phyloP scores from a whole-genome alignment of 768 basidiomycete species.

The Suillus sp. region DNA sequence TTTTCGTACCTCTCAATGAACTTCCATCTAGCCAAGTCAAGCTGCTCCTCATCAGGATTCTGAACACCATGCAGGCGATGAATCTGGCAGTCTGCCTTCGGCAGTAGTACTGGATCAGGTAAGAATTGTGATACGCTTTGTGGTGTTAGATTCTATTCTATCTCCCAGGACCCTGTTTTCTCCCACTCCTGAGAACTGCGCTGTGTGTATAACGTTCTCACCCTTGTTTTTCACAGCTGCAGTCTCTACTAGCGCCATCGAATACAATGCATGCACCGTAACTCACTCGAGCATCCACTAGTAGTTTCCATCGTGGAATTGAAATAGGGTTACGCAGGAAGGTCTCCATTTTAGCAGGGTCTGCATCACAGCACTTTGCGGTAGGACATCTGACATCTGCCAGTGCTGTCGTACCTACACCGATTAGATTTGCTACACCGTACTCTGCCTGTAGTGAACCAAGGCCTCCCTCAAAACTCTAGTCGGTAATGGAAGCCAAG shows the following conservation, averaged over 20 bases:
- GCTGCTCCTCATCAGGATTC: slow-evolving; percentile 26
- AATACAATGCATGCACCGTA: slow-evolving; percentile 14
- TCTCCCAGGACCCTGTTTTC: neutral
- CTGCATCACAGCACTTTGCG: neutral
- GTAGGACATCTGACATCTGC: neutral
- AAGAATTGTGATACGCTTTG: neutral
- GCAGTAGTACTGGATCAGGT: slow-evolving; percentile 30
- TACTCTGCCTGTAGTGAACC: neutral
- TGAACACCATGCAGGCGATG: slow-evolving; percentile 23
- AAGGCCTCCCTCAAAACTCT: neutral
- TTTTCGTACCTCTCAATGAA: slow-evolving; percentile 7
- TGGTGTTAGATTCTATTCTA: slow-evolving; percentile 4
- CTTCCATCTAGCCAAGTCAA: slow-evolving; percentile 28
- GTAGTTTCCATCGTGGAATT: neutral
- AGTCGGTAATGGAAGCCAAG: neutral
- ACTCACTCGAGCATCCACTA: neutral
- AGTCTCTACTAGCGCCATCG: slow-evolving; percentile 12
- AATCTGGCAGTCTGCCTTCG: slow-evolving; percentile 23
- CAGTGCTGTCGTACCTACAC: neutral
- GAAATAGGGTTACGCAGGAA: slow-evolving; percentile 1
- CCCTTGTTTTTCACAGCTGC: neutral
- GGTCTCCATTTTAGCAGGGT: neutral
- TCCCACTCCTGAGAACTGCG: slow-evolving; percentile 22
- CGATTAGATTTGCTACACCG: neutral
- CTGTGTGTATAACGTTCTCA: slow-evolving; percentile 16